phyloP scores from a whole-genome alignment of 345 rosid genomes.

The Cardamine occulta region DNA sequence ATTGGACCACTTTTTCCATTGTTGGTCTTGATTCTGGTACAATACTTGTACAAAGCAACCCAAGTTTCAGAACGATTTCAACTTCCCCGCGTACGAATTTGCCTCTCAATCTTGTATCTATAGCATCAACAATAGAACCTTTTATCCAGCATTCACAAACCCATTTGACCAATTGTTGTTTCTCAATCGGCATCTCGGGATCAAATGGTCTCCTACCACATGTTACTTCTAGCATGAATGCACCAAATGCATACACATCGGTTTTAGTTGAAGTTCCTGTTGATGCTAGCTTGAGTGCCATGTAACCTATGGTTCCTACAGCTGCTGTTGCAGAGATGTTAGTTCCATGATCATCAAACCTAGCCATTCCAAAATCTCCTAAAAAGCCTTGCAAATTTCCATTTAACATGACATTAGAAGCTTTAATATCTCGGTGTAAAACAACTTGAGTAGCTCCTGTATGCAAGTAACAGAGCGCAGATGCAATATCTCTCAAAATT shows the following conservation, averaged over 20 bases:
- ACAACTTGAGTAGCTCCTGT: slow-evolving; percentile 55
- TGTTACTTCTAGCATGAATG: slow-evolving; percentile 53
- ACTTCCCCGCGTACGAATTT: slow-evolving; percentile 37
- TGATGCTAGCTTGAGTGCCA: slow-evolving; percentile 51
- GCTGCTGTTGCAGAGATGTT: slow-evolving; percentile 49
- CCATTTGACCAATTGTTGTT: slow-evolving; percentile 43
- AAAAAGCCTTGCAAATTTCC: slow-evolving; percentile 39
- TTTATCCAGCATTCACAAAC: slow-evolving; percentile 43
- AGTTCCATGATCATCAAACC: slow-evolving; percentile 48
- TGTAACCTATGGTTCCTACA: slow-evolving; percentile 60
- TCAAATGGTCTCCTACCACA: slow-evolving; percentile 57
- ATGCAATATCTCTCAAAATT: slow-evolving; percentile 52
- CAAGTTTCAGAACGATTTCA: slow-evolving; percentile 48
- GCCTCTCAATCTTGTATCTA: slow-evolving; percentile 41
- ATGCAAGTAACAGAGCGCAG: slow-evolving; percentile 56
- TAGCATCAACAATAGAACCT: slow-evolving; percentile 38
- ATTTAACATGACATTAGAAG: slow-evolving; percentile 53
- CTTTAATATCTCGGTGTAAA: slow-evolving; percentile 55
- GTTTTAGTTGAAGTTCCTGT: slow-evolving; percentile 47
- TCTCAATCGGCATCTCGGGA: slow-evolving; percentile 17
- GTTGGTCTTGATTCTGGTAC: slow-evolving; percentile 43
- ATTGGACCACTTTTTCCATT: slow-evolving; percentile 37
- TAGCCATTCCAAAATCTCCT: slow-evolving; percentile 61
- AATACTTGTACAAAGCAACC: slow-evolving; percentile 49
- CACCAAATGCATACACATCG: slow-evolving; percentile 54